Evolutionary conservation across 495 filamentous ascomycete species (phyloP).

Genomic region (Cenococcum geophilum): DNA sequence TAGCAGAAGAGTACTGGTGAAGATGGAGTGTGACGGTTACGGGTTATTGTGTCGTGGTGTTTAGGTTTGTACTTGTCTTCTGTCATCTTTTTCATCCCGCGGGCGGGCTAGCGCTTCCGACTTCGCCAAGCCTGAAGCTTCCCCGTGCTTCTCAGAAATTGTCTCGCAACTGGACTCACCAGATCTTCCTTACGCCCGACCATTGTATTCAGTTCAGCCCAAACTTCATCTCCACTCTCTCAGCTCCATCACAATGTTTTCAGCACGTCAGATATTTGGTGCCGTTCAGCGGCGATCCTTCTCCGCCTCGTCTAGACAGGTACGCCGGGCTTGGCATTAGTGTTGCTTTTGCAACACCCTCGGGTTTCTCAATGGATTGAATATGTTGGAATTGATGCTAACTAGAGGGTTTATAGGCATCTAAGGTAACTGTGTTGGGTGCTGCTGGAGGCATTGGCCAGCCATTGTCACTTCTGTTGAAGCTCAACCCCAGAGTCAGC

Average conservation of each 20-base stretch:
- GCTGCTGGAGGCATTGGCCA: conserved; percentile 97
- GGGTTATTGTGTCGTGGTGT: no score
- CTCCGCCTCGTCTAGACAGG: conserved; percentile 85
- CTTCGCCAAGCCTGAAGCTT: no score
- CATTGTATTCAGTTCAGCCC: conserved; percentile 14
- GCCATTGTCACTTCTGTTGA: conserved; percentile 92
- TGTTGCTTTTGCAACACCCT: conserved; percentile 27
- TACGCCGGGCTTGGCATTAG: conserved; percentile 43
- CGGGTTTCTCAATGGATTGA: neutral
- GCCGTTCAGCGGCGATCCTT: conserved; percentile 82
- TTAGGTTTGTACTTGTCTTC: no score
- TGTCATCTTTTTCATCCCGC: no score
- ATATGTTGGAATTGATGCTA: conserved; percentile 31
- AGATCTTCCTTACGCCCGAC: neutral
- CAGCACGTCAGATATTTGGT: conserved; percentile 63
- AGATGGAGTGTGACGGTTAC: no score
- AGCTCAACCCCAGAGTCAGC: conserved; percentile 90
- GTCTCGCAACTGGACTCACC: neutral
- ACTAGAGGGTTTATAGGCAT: conserved; percentile 55
- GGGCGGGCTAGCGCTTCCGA: no score
- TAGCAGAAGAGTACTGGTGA: no score
- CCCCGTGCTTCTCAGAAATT: no score
- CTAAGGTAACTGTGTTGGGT: conserved; percentile 94
- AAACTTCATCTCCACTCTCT: conserved; percentile 20
- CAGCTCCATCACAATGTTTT: conserved; percentile 61